Conservation (phyloP, 179 eudicot genomes). For the Corrigiola litoralis region DNA sequence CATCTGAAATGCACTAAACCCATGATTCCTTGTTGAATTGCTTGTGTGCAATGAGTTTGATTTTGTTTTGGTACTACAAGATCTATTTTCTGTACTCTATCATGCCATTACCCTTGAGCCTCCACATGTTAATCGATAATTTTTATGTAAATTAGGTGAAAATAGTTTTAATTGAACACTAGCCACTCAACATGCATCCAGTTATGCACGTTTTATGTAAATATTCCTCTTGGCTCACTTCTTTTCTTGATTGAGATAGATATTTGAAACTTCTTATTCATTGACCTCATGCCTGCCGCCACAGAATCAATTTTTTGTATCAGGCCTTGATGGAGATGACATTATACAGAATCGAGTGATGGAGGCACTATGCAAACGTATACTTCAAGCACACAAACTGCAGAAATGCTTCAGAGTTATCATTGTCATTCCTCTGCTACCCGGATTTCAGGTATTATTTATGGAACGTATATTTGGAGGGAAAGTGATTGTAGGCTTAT, state of each 20-base stretch:
- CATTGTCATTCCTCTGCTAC: conserved; percentile 85
- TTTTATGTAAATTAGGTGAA: too few relatives aligned
- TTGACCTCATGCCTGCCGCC: conserved; percentile 13
- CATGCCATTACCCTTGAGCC: too few relatives aligned
- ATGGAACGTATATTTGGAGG: neutral
- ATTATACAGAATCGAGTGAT: conserved; percentile 76
- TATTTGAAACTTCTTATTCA: neutral
- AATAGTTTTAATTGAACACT: too few relatives aligned
- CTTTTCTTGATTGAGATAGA: too few relatives aligned
- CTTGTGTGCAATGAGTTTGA: neutral
- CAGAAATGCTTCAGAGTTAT: conserved; percentile 83
- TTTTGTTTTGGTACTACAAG: neutral
- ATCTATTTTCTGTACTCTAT: neutral
- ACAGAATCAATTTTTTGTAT: conserved; percentile 98
- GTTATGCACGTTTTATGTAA: too few relatives aligned
- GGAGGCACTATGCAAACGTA: conserved; percentile 74
- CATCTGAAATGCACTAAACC: too few relatives aligned
- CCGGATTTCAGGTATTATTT: conserved; percentile 88
- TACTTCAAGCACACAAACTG: conserved; percentile 65
- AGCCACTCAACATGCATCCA: too few relatives aligned
- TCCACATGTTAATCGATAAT: too few relatives aligned
- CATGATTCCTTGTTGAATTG: neutral
- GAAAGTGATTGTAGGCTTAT: neutral
- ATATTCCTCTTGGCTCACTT: too few relatives aligned
- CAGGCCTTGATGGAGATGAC: conserved; percentile 86